A percentile compares a stretch with the other conserved stretches of the same genome.
phyloP scores from a whole-genome alignment of 164 flowering plant species.

The Hamamelis virginiana region DNA sequence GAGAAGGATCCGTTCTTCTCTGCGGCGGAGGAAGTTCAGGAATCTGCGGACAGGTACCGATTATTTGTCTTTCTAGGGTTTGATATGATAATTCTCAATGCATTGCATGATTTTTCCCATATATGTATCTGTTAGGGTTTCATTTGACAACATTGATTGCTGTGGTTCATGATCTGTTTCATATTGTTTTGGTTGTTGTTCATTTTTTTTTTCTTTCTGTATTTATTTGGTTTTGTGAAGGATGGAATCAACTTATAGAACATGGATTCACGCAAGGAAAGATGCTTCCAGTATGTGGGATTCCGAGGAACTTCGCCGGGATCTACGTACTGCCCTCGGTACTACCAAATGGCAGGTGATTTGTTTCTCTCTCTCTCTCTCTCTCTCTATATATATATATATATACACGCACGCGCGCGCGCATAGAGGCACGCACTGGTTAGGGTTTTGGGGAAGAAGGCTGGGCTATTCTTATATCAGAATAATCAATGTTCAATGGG shows the following conservation, averaged over 20 bases:
- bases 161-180: background rate
- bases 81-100: background rate
- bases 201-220: background rate
- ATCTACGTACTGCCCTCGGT: constrained; percentile 68
- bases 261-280: constrained; percentile 69
- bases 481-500: background rate
- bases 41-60: constrained; percentile 81
- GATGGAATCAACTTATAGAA: constrained; percentile 90
- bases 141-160: background rate
- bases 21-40: constrained; percentile 92
- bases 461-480: background rate
- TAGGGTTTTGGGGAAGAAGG: background rate
- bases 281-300: constrained; percentile 41
- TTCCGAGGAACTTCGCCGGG: constrained; percentile 61
- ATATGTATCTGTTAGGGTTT: background rate
- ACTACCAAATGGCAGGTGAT: constrained; percentile 98
- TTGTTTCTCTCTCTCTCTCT: constrained; percentile 2
- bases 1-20: constrained; percentile 92
- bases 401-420: too few species aligned
- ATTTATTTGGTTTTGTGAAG: constrained; percentile 34
- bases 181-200: background rate
- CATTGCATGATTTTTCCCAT: background rate
- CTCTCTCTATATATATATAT: background rate
- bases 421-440: too few species aligned
- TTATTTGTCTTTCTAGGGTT: constrained; percentile 1